phyloP scores from a whole-genome alignment of 306 rosid genomes.

The Fragaria ananassa region DNA sequence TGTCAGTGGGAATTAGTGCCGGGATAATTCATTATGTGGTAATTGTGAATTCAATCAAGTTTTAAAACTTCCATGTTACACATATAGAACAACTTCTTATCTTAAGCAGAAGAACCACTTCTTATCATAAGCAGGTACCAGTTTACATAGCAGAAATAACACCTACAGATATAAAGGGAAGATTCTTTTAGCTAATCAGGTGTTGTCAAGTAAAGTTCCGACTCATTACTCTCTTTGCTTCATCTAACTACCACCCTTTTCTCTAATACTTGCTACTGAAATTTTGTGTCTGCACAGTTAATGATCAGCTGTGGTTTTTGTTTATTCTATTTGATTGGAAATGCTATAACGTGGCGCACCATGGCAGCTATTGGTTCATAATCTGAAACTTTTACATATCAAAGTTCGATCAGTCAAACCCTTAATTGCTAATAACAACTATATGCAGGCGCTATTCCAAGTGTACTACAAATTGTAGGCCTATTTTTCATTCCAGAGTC shows the following conservation, averaged over 20 bases:
- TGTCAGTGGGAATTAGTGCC: slow-evolving; percentile 27
- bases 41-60: background rate
- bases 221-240: background rate
- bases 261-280: background rate
- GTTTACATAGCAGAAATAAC: slow-evolving; percentile 26
- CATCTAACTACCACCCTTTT: background rate
- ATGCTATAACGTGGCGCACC: slow-evolving; percentile 33
- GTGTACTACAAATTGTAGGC: slow-evolving; percentile 55
- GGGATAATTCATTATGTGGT: slow-evolving; percentile 35
- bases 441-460: slow-evolving; percentile 51
- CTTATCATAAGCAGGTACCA: slow-evolving; percentile 27
- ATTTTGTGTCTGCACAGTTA: slow-evolving; percentile 16
- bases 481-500: slow-evolving; percentile 76
- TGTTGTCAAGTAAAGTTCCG: background rate
- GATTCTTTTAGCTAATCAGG: slow-evolving; percentile 30
- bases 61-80: background rate
- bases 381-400: background rate
- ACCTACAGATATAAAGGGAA: slow-evolving; percentile 35
- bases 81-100: background rate
- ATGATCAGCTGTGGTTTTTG: slow-evolving; percentile 20
- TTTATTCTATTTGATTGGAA: slow-evolving; percentile 29
- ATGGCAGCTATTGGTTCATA: slow-evolving; percentile 34
- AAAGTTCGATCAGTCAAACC: background rate
- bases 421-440: background rate
- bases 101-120: no score